Base-by-base conservation (phyloP, 2,329 filamentous ascomycete species). In the Gremmenia infestans region DNA sequence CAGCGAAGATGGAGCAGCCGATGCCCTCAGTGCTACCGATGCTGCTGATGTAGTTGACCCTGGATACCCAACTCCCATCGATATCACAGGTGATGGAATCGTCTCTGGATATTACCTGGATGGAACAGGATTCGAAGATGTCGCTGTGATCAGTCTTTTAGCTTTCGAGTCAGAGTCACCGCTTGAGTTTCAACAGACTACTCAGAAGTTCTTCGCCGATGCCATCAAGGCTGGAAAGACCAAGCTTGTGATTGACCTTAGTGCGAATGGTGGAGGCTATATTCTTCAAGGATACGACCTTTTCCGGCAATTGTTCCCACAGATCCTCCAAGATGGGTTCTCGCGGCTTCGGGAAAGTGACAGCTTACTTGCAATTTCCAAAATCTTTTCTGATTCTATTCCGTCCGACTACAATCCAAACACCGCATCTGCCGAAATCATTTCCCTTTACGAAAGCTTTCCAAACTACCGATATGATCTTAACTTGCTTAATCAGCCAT, bases 221-320 rank as follows among this genome's bases (percentile, higher is more conserved):
- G 76, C 76, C 12, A 74, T 76, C 43, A 60, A 67, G 2, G 72
- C 72, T 2, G 74, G 76, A 2, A 84, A 83, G 66, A 80, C 73
- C 2, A 84, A 81, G 66, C 72, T 89, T 5, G 74, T 89, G 32
- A 79, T 89, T 56, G 86, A 89, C 60, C 65, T 88, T 6, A 77
- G 80, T 4, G 75, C 73, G 2, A 89, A 89, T 60, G 74, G 73
- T 0, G 86, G 85, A 40, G 85, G 86, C 1, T 69, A 70, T 46
- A 67, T 70, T n/a, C 63, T 65, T 5, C 56, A 59, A 46, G 77
- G 75, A 1, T 75, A 74, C 46, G 74, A 78, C 42, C 60, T 78
- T 0, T 84, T 84, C 65, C 65, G 68, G 5, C 63, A 74, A 42
- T 62, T 67, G 54, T 65, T 68, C 48, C 65, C 68, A 28, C 45